Evolutionary conservation across 2,329 filamentous ascomycete genomes (phyloP).

Genomic region (Penicillium sp.): DNA sequence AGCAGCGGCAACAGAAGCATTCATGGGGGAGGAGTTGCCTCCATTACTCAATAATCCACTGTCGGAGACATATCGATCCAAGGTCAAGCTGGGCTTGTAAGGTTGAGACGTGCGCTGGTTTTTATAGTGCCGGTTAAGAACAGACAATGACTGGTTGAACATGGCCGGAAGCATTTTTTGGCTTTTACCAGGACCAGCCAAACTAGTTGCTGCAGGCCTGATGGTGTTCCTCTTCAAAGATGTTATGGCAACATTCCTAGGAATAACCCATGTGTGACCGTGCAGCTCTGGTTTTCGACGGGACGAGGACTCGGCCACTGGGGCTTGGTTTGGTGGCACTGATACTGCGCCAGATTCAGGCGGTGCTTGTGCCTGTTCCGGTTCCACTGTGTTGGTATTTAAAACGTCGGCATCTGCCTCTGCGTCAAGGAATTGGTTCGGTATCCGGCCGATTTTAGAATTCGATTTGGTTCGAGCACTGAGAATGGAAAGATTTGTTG

Average conservation of each 20-base stretch:
- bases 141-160: conserved; percentile 36
- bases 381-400: conserved; percentile 3
- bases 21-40: not conserved
- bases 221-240: conserved; percentile 37
- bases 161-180: conserved; percentile 19
- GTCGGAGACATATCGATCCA: conserved; percentile 40
- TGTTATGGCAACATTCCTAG: conserved; percentile 36
- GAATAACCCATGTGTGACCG: conserved; percentile 37
- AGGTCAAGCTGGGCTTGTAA: conserved; percentile 29
- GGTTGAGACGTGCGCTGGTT: conserved; percentile 17
- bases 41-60: not conserved
- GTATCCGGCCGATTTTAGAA: conserved; percentile 1
- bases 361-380: conserved; percentile 6
- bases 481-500: conserved; percentile 23
- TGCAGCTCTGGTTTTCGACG: conserved; percentile 17
- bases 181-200: conserved; percentile 18
- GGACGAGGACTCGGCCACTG: not conserved
- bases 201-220: conserved; percentile 39
- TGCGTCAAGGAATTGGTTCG: conserved; percentile 3
- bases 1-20: not conserved
- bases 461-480: conserved; percentile 7
- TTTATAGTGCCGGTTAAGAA: conserved; percentile 34
- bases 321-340: not conserved
- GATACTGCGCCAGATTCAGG: not conserved
- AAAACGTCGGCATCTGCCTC: not conserved